These are phyloP conservation scores for Candida dubliniensis DNA, from an alignment of 1,139 yeast genomes.

Conservation along the genomic window DNA sequence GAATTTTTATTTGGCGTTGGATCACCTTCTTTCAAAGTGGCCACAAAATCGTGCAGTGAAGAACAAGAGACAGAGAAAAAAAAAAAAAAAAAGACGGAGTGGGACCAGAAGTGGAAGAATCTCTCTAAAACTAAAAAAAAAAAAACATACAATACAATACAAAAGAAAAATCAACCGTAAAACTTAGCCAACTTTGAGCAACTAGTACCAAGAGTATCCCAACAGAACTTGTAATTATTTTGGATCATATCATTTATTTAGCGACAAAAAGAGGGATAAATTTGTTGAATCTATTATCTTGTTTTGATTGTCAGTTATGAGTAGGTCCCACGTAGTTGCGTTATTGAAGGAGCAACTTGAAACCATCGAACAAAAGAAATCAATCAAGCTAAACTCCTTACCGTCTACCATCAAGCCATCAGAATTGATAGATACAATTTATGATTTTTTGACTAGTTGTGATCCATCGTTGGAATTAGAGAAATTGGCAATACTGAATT, in stretches of 20 bases:
- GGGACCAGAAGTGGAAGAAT: too few relatives aligned
- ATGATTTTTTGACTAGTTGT: slow-evolving; percentile 25
- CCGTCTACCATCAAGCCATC: slow-evolving; percentile 1
- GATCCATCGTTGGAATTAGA: slow-evolving; percentile 45
- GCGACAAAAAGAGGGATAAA: too few relatives aligned
- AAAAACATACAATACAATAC: background rate
- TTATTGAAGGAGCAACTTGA: slow-evolving; percentile 29
- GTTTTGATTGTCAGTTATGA: background rate
- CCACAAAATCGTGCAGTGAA: background rate
- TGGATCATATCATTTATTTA: too few relatives aligned
- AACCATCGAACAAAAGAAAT: slow-evolving; percentile 20
- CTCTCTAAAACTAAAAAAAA: too few relatives aligned
- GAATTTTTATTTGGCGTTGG: background rate
- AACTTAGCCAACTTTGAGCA: too few relatives aligned
- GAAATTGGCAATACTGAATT: slow-evolving; percentile 54
- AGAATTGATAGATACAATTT: slow-evolving; percentile 28
- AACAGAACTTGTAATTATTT: too few relatives aligned
- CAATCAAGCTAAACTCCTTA: slow-evolving; percentile 23
- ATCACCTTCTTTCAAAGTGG: too few relatives aligned
- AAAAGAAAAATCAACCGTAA: too few relatives aligned
- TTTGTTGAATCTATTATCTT: too few relatives aligned
- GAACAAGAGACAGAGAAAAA: background rate
- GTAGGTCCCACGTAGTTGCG: slow-evolving; percentile 3
- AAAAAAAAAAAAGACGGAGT: background rate
- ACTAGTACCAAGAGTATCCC: too few relatives aligned